Base-by-base conservation (phyloP, 2,329 filamentous ascomycete genomes). In the Malbranchea cinnamomea region DNA sequence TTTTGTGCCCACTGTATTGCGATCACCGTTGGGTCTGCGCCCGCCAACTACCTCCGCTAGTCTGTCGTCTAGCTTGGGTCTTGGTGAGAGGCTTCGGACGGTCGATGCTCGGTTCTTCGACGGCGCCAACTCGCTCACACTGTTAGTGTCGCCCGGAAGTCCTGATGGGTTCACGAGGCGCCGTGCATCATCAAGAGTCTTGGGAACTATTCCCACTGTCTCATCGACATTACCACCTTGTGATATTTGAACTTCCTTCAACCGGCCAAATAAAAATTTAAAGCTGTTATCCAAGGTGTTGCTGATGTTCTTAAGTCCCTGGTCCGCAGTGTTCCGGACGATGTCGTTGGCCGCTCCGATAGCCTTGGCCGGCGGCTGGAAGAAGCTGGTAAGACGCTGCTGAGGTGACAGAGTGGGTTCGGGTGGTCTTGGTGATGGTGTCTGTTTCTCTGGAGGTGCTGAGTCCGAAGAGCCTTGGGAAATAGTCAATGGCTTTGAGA, bases 241-340 rank as follows among this genome's bases (percentile, higher is more conserved):
- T 58, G 42, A 74, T 31, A 65, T 50, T 30, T 59, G 56, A 28
- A 57, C 41, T 36, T 93, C 84, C 37, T 79, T 82, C 12, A 94
- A 64, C 41, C 84, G 81, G 10, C 87, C 87, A 32, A 98, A 73
- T 14, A 98, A 61, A 50, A 95, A 92, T 36, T 84, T 89, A 57
- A 94, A 91, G 49, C 84, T 94, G 46, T 82, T 84, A 36, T 87
- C 85, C 3, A 95, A 62, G 27, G 83, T 91, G 46, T 70, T 85
- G 38, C 87, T 81, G 41, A 98, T 93, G 20, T 76, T 91, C 48
- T 94, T 92, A 39, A 95, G 65, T 1, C 85, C 71, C 50, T 93
- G 84, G 47, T 98, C 89, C 7, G 89, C 89, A 1, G 83, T 85
- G 42, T 70, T 84, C 36, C 92, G 70, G 15, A 93, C 74, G 2